Percentiles rank a stretch among this genome's conserved stretches.
phyloP scores from a whole-genome alignment of 2,329 filamentous ascomycete species.

The Claviceps digitariae region DNA sequence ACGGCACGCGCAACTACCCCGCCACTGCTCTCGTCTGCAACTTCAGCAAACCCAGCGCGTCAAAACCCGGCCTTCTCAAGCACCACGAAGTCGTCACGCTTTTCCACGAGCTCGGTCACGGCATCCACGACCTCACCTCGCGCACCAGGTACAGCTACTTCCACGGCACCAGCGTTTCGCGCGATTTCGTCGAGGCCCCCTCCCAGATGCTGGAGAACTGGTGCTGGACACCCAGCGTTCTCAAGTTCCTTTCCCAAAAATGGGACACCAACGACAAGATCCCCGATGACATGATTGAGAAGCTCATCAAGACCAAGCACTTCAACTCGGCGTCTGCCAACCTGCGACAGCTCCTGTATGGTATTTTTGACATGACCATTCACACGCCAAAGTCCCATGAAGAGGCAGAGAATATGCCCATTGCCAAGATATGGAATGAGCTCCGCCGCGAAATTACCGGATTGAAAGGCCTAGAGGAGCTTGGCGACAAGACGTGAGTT shows the following conservation, averaged over 20 bases:
- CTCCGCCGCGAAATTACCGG: conserved; percentile 59
- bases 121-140: conserved; percentile 55
- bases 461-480: conserved; percentile 58
- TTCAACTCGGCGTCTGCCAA: conserved; percentile 72
- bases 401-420: conserved; percentile 51
- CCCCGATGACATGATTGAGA: conserved; percentile 60
- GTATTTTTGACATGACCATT: conserved; percentile 72
- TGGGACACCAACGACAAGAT: conserved; percentile 59
- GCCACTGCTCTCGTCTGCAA: conserved; percentile 74
- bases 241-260: conserved; percentile 57
- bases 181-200: conserved; percentile 59
- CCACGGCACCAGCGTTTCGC: conserved; percentile 52
- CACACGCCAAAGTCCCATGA: conserved; percentile 58
- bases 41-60: conserved; percentile 66
- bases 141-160: conserved; percentile 50
- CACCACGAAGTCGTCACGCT: conserved; percentile 73
- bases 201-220: conserved; percentile 66
- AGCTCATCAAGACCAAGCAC: conserved; percentile 63
- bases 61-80: conserved; percentile 67
- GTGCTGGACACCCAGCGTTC: conserved; percentile 56
- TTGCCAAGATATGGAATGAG: conserved; percentile 56
- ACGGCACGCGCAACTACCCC: conserved; percentile 61
- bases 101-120: conserved; percentile 65
- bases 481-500: conserved; percentile 41
- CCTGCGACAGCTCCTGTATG: conserved; percentile 65